Evolutionary conservation across 176 grass and related monocot species (phyloP).

Genomic region (Chrysopogon serrulatus): DNA sequence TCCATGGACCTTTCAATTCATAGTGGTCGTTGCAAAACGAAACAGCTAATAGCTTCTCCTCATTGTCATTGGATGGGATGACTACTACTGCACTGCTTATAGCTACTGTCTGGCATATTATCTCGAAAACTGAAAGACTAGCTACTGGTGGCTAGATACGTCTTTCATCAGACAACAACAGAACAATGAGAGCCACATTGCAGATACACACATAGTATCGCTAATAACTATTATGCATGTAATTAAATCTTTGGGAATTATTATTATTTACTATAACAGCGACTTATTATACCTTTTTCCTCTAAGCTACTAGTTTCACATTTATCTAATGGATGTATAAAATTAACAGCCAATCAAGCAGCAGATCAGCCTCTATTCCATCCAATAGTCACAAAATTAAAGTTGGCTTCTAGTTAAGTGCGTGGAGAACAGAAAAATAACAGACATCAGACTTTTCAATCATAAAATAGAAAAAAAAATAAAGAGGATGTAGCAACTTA

Average conservation of each 20-base stretch:
- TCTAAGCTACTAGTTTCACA: background rate
- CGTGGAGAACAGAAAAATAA: background rate
- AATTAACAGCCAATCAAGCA: background rate
- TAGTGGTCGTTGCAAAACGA: background rate
- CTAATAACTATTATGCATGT: background rate
- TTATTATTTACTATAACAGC: background rate
- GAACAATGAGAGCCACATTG: conserved; percentile 1
- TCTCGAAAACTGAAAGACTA: conserved; percentile 17
- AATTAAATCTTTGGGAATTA: background rate
- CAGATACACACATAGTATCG: background rate
- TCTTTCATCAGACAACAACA: conserved; percentile 11
- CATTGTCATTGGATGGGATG: conserved; percentile 7
- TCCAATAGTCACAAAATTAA: background rate
- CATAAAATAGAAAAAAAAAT: background rate
- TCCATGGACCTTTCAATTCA: conserved; percentile 14
- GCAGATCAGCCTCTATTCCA: background rate
- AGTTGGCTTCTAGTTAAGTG: background rate
- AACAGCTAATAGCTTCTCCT: background rate
- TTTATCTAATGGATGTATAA: background rate
- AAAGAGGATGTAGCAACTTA: conserved; percentile 20
- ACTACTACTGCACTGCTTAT: conserved; percentile 4
- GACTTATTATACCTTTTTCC: background rate
- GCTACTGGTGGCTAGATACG: background rate
- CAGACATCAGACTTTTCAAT: background rate
- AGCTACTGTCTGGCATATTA: background rate